A percentile compares a stretch with the other conserved stretches of the same genome.
These are phyloP conservation scores for Hygrocybe coccinea DNA, from an alignment of 768 basidiomycete genomes.

Conservation along the genomic window DNA sequence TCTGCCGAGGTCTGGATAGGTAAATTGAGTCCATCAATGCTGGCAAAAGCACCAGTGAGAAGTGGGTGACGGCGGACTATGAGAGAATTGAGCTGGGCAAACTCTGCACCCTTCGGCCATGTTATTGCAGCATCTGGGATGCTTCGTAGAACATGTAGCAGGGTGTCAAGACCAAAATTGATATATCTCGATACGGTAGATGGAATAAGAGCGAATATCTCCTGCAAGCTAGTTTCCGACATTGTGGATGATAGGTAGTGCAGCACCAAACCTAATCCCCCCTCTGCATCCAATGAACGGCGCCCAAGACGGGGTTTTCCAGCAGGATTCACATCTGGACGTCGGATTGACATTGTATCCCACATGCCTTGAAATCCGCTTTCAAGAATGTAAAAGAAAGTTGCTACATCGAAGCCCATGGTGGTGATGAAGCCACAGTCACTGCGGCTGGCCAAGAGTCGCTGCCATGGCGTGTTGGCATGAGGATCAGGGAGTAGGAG, in stretches of 20 bases:
- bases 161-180: slow-evolving; percentile 28
- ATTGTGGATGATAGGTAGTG: slow-evolving; percentile 42
- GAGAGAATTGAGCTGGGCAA: slow-evolving; percentile 21
- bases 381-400: slow-evolving; percentile 32
- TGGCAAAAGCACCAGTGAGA: slow-evolving; percentile 36
- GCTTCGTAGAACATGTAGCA: slow-evolving; percentile 23
- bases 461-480: slow-evolving; percentile 34
- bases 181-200: slow-evolving; percentile 34
- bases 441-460: slow-evolving; percentile 24
- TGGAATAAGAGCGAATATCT: slow-evolving; percentile 44
- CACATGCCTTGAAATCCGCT: slow-evolving; percentile 29
- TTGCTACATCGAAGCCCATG: slow-evolving; percentile 38
- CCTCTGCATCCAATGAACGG: slow-evolving; percentile 36
- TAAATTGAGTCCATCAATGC: slow-evolving; percentile 38
- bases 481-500: slow-evolving; percentile 34
- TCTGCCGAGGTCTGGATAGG: slow-evolving; percentile 32
- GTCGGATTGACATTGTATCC: slow-evolving; percentile 28
- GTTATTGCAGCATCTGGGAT: slow-evolving; percentile 29
- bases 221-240: slow-evolving; percentile 35
- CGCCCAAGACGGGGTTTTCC: slow-evolving; percentile 22
- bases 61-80: slow-evolving; percentile 30
- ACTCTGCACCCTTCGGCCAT: slow-evolving; percentile 28
- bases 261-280: slow-evolving; percentile 38
- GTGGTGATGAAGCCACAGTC: slow-evolving; percentile 43
- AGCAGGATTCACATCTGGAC: slow-evolving; percentile 19